Evolutionary conservation across 2,329 filamentous ascomycete genomes (phyloP), one percentile per base, ranked within the genome.

Genomic region (Bisporella sp.): DNA sequence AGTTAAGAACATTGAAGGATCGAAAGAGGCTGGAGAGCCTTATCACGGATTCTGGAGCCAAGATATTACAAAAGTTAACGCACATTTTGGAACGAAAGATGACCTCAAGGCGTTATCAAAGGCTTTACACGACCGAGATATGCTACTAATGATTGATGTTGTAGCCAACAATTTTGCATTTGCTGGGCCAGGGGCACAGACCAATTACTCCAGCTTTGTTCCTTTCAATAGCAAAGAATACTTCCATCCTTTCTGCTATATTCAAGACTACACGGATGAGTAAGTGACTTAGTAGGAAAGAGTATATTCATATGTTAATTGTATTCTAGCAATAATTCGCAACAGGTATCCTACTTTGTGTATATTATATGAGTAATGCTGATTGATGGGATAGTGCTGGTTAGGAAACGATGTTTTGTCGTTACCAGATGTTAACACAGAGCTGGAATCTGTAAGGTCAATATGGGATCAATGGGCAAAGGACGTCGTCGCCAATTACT

Each of bases 61-160:
- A 51, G 68, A 78, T 54, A 61, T 78, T 11, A 71, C 76, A 51
- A 52, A 63, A 1, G 53, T 78, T 41, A 78, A 78, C 57, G 60
- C 65, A 4, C 70, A 76, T 51, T 77, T 75, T 51, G 75, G 75
- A 4, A 71, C 69, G 9, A 65, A 64, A 30, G 64, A 68, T 31
- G 74, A 77, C 54, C 60, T 78, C 49, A 68, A 71, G 35, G 71
- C 69, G 44, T 60, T 78, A 7, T 70, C 69, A 37, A 63, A 60
- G 31, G 69, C 71, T 6, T 60, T 76, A 8, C 75, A 77, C 58
- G 55, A 54, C 11, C 67, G 62, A 56, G 72, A 68, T 51, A 77
- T 73, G 73, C 76, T 72, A 54, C 56, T 78, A 8, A 76, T 77
- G 74, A 67, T 76, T 43, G 75, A 78, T 54, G 69, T 74, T 2